Percentiles rank a stretch among this genome's conserved stretches.
Evolutionary conservation across 208 protist genomes (phyloP).

Genomic region (Leishmania gerbilli): DNA sequence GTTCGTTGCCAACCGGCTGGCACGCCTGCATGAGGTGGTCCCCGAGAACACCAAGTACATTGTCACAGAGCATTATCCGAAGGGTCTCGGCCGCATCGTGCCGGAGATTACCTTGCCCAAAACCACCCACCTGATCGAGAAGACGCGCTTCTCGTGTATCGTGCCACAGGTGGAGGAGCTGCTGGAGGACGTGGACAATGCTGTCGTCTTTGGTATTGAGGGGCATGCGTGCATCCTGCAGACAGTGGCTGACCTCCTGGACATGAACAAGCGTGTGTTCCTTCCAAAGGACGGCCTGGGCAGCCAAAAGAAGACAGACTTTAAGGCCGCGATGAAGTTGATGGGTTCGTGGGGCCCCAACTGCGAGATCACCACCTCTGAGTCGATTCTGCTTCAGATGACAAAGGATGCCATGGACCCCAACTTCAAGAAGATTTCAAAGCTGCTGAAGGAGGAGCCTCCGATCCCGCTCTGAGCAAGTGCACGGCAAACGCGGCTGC

Average conservation of each 20-base stretch:
- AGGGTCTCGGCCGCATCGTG: constrained; percentile 65
- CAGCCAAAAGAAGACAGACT: constrained; percentile 72
- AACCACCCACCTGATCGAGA: constrained; percentile 40
- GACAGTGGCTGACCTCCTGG: constrained; percentile 71
- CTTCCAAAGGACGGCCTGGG: constrained; percentile 71
- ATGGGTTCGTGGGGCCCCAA: constrained; percentile 67
- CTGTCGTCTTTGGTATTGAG: constrained; percentile 86
- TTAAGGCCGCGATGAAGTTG: constrained; percentile 52
- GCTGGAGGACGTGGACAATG: constrained; percentile 53
- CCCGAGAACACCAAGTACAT: constrained; percentile 71
- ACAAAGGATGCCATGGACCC: constrained; percentile 61
- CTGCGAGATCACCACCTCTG: constrained; percentile 65
- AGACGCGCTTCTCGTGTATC: constrained; percentile 65
- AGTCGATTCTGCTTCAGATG: constrained; percentile 77
- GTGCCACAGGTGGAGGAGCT: constrained; percentile 53
- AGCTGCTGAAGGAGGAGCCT: constrained; percentile 46
- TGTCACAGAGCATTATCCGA: constrained; percentile 86
- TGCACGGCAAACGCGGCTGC: background rate
- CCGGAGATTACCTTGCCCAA: constrained; percentile 61
- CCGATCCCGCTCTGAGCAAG: constrained; percentile 35
- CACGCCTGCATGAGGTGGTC: constrained; percentile 47
- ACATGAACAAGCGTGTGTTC: constrained; percentile 70
- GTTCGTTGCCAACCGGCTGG: constrained; percentile 79
- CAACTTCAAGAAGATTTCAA: constrained; percentile 72
- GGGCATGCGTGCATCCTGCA: constrained; percentile 82